A percentile compares a stretch with the other conserved stretches of the same genome.
Evolutionary conservation across 495 filamentous ascomycete genomes (phyloP).

Genomic region (Sporormia fimetaria): DNA sequence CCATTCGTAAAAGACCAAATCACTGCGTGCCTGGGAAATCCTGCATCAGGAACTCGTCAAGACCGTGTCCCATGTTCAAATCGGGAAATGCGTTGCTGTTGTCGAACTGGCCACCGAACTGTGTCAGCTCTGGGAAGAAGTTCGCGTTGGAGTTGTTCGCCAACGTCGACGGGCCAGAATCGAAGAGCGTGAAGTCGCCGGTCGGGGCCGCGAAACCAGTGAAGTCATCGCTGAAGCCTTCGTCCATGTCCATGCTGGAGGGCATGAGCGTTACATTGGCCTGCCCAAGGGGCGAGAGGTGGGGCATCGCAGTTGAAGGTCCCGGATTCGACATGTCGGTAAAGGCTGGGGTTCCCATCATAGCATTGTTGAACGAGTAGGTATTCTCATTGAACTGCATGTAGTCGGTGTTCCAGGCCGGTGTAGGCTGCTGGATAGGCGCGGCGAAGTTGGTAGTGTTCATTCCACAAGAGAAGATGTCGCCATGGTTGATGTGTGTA

Average conservation of each 20-base stretch:
- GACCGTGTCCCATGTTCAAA: conserved; percentile 1
- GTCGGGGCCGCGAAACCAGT: conserved; percentile 8
- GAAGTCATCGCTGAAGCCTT: conserved; percentile 19
- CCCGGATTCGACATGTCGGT: too few species aligned
- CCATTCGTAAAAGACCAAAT: not conserved
- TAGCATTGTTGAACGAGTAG: conserved; percentile 11
- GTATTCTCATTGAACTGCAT: conserved; percentile 8
- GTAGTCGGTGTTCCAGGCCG: conserved; percentile 17
- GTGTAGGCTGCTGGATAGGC: conserved; percentile 26
- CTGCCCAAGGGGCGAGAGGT: conserved; percentile 22
- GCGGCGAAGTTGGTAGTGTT: conserved; percentile 8
- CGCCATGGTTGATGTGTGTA: conserved; percentile 23
- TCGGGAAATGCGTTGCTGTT: conserved; percentile 9
- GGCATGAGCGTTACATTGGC: conserved; percentile 23
- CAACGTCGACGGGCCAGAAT: conserved; percentile 1
- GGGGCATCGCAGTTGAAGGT: conserved; percentile 7
- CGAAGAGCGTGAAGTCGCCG: conserved; percentile 21
- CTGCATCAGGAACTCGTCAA: conserved; percentile 18
- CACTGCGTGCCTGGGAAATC: conserved; percentile 3
- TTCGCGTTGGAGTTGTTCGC: conserved; percentile 1
- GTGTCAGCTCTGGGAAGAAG: conserved; percentile 20
- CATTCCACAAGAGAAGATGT: conserved; percentile 22
- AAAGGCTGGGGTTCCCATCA: not conserved
- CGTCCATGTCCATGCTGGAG: conserved; percentile 22
- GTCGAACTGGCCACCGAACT: conserved; percentile 23